These are phyloP conservation scores for Grosmannia clavigera DNA, from an alignment of 2,329 filamentous ascomycete genomes.

Conservation along the genomic window DNA sequence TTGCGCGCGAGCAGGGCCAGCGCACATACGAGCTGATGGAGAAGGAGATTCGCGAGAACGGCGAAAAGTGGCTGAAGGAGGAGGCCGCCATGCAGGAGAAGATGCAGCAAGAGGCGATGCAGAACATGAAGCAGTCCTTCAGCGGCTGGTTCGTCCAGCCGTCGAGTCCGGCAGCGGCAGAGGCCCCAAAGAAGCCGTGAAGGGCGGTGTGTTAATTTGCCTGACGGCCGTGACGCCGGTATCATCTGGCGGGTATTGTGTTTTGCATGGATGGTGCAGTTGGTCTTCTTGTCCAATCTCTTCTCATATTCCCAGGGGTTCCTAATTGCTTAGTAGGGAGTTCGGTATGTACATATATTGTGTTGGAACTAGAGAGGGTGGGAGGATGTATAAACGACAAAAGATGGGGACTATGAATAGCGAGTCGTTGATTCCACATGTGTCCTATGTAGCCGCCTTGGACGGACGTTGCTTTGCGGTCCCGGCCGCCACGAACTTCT, in stretches of 20 bases:
- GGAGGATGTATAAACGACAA: neutral
- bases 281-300: neutral
- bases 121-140: slow-evolving; percentile 76
- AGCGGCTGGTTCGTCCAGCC: slow-evolving; percentile 36
- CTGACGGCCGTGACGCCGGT: neutral
- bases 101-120: slow-evolving; percentile 80
- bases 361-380: neutral
- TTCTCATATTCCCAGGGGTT: neutral
- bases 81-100: slow-evolving; percentile 82
- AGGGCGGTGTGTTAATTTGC: no score
- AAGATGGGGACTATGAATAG: neutral
- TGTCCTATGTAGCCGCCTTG: neutral
- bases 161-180: neutral
- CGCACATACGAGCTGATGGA: slow-evolving; percentile 83
- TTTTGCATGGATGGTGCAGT: neutral
- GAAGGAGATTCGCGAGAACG: slow-evolving; percentile 83
- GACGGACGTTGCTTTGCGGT: neutral
- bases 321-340: neutral
- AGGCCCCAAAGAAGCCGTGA: neutral
- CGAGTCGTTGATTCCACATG: neutral
- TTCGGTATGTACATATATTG: neutral
- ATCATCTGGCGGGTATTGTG: neutral
- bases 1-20: slow-evolving; percentile 83
- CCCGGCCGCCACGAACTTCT: neutral
- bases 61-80: slow-evolving; percentile 91